Evolutionary conservation across 2,329 filamentous ascomycete genomes (phyloP).

Genomic region (Microdochium nivale): DNA sequence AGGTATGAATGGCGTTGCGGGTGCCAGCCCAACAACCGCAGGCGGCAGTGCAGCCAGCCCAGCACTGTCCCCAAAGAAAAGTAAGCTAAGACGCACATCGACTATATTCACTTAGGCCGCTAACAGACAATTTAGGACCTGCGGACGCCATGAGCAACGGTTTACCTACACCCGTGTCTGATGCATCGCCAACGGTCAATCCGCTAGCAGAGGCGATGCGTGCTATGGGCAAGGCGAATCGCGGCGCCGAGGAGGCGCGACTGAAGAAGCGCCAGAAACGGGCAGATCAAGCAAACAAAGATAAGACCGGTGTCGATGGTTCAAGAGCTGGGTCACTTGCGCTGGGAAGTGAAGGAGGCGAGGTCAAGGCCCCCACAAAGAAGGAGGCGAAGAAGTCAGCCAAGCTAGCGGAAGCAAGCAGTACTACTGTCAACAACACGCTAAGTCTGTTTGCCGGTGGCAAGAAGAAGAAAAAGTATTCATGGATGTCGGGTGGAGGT

Average conservation of each 20-base stretch:
- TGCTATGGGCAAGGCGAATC: slow-evolving; percentile 55
- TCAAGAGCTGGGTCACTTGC: slow-evolving; percentile 49
- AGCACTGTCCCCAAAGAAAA: slow-evolving; percentile 47
- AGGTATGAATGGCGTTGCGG: slow-evolving; percentile 21
- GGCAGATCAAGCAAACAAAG: slow-evolving; percentile 33
- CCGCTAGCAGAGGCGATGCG: slow-evolving; percentile 45
- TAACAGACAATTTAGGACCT: slow-evolving; percentile 18
- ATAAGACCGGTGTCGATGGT: slow-evolving; percentile 36
- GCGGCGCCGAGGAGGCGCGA: slow-evolving; percentile 64
- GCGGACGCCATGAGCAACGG: slow-evolving; percentile 28
- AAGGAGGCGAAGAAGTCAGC: slow-evolving; percentile 75
- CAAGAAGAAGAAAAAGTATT: slow-evolving; percentile 62
- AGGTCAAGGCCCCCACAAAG: slow-evolving; percentile 64
- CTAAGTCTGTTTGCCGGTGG: slow-evolving; percentile 61
- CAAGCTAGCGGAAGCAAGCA: slow-evolving; percentile 69
- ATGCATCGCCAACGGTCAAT: slow-evolving; percentile 37
- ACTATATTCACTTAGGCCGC: slow-evolving; percentile 1
- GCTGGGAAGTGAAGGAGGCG: slow-evolving; percentile 49
- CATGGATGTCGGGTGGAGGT: slow-evolving; percentile 60
- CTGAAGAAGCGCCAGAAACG: slow-evolving; percentile 59
- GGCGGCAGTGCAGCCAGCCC: slow-evolving; percentile 40
- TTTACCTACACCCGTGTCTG: slow-evolving; percentile 36
- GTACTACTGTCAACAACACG: slow-evolving; percentile 76
- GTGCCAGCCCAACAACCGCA: slow-evolving; percentile 18
- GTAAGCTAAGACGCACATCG: slow-evolving; percentile 32